Evolutionary conservation across 768 basidiomycete species (phyloP).

Genomic region (Tephrocybe rancida): DNA sequence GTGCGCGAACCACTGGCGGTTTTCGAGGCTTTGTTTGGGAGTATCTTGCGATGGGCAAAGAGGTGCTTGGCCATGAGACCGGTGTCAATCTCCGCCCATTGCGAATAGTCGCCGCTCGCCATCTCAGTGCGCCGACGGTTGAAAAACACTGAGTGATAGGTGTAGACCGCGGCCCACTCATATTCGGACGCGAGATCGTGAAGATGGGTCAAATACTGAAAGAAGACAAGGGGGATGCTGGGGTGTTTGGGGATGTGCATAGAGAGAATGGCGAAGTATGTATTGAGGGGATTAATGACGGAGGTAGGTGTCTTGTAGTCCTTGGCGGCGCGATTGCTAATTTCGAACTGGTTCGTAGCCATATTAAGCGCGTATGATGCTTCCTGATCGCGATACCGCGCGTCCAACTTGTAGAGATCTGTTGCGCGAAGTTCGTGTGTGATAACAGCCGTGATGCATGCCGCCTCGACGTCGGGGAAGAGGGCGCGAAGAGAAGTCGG

Average conservation of each 20-base stretch:
- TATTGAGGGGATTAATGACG: not conserved
- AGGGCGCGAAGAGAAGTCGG: conserved; percentile 1
- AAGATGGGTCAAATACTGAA: not conserved
- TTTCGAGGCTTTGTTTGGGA: too few relatives aligned
- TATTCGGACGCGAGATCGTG: too few relatives aligned
- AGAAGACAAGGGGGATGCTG: not conserved
- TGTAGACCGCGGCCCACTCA: too few relatives aligned
- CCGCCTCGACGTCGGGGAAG: conserved; percentile 22
- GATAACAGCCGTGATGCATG: conserved; percentile 13
- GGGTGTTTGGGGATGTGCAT: not conserved
- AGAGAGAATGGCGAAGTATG: not conserved
- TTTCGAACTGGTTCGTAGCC: not conserved
- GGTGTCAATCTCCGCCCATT: too few relatives aligned
- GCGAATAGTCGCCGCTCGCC: too few relatives aligned
- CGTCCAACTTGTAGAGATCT: conserved; percentile 20
- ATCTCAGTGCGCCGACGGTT: too few relatives aligned
- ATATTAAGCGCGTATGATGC: not conserved
- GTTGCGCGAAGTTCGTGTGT: conserved; percentile 15
- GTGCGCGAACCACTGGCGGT: too few relatives aligned
- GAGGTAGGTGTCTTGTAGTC: not conserved
- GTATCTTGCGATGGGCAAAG: too few relatives aligned
- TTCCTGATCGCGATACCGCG: not conserved
- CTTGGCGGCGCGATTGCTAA: not conserved
- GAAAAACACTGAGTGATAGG: too few relatives aligned
- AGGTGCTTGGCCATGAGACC: too few relatives aligned